Base-by-base conservation (phyloP, 192 early-diverging fungal genomes). In the Allomyces javanicus region DNA sequence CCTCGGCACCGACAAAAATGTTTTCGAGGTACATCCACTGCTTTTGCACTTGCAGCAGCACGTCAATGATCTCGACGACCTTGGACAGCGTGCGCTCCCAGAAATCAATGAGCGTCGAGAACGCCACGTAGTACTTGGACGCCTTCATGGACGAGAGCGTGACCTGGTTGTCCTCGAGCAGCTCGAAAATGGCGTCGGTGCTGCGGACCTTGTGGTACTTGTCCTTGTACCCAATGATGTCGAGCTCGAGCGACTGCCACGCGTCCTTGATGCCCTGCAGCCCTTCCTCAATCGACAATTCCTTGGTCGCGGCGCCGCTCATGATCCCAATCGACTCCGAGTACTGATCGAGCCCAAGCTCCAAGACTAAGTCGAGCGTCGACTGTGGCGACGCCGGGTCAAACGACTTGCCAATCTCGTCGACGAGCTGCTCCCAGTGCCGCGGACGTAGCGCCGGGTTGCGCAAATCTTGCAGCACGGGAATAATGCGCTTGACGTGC, bases 21-120 rank as follows among this genome's bases (percentile, higher is more conserved):
- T 94, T 96, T 72, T 99, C 94, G 55, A 99, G 77, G 70, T 99
- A 99, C 24, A 99, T 96, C 94, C 95, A 99, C 72, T 98, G 97
- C 44, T 96, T 85, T 77, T 99, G 97, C 27, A 99, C 97, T 74
- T 98, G 94, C 62, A 97, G 93, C 96, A 96, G 98, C 6, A 97
- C 89, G 79, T 99, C 95, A 72, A 99, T 93, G 44, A 99, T 82
- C 45, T 91, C 80, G 70, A 95, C 92, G 55, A 98, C 83, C 25
- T 93, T 85, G 72, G 92, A 97, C 62, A 99, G 79, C 71, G 92
- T 92, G 67, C 97, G 92, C 72, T 99, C 96, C 93, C 94, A 96
- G 17, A 82, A 70, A 3, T 78, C 72, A 3, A 96, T 94, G 61
- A 96, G 92, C 69, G 98, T 93, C 73, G 96, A 92, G 76, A 99